phyloP scores from a whole-genome alignment of 805 yeast species.

The Pichia exigua region DNA sequence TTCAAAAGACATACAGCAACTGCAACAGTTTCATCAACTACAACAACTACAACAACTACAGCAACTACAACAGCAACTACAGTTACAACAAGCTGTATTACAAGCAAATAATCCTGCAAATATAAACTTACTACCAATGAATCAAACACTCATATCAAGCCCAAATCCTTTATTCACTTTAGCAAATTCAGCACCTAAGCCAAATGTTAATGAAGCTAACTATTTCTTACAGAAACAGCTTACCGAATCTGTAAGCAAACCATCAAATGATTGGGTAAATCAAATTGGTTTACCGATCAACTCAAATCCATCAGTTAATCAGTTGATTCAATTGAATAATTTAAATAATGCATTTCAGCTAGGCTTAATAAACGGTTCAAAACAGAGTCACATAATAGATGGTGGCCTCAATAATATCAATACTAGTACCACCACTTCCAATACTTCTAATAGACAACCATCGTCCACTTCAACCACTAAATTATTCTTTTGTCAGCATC shows the following conservation, averaged over 20 bases:
- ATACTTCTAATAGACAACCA: background rate
- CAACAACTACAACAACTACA: slow-evolving; percentile 7
- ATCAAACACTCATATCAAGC: background rate
- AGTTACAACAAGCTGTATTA: background rate
- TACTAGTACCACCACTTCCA: too few relatives aligned
- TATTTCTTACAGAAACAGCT: background rate
- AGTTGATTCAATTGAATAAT: background rate
- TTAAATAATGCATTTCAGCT: background rate
- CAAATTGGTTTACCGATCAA: background rate
- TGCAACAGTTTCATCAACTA: background rate
- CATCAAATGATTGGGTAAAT: slow-evolving; percentile 1
- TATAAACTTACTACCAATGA: background rate
- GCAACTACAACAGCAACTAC: background rate
- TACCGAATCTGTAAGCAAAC: background rate
- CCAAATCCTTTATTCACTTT: slow-evolving; percentile 24
- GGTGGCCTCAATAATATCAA: background rate
- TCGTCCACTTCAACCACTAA: slow-evolving; percentile 2
- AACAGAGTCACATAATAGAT: background rate
- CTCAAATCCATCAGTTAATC: background rate
- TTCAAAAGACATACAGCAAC: background rate
- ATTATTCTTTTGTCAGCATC: slow-evolving; percentile 20
- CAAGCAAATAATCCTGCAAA: background rate
- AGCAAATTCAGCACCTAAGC: slow-evolving; percentile 22
- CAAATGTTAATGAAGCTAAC: background rate
- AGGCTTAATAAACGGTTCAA: background rate